These are phyloP conservation scores for Silene coronaria DNA, from an alignment of 179 eudicot genomes.

Conservation along the genomic window DNA sequence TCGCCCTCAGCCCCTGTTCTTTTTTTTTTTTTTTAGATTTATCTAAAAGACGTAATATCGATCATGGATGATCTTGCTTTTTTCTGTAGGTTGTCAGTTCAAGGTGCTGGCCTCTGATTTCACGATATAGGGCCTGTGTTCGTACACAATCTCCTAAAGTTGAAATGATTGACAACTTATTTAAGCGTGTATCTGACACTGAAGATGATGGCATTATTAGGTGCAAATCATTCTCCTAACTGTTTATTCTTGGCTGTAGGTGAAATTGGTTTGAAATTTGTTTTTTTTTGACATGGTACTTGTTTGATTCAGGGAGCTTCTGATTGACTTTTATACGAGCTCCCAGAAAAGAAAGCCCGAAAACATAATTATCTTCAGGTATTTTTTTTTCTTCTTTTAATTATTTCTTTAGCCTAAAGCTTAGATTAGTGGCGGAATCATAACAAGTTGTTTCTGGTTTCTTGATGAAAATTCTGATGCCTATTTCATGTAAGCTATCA, in stretches of 20 bases:
- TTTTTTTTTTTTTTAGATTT: too few relatives aligned
- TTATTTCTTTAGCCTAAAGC: not conserved
- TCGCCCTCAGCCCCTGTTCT: too few relatives aligned
- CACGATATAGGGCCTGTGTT: slow-evolving; percentile 70
- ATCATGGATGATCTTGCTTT: not conserved
- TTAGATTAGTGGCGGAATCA: too few relatives aligned
- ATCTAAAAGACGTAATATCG: not conserved
- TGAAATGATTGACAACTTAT: slow-evolving; percentile 74
- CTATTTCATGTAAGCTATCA: too few relatives aligned
- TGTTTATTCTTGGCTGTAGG: not conserved
- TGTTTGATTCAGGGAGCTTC: slow-evolving; percentile 44
- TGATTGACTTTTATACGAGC: slow-evolving; percentile 63
- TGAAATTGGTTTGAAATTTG: not conserved
- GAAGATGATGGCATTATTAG: slow-evolving; percentile 73
- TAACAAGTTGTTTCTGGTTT: too few relatives aligned
- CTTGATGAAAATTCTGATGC: too few relatives aligned
- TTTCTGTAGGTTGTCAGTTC: slow-evolving; percentile 66
- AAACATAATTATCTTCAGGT: slow-evolving; percentile 76
- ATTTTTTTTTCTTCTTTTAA: not conserved
- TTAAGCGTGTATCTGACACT: slow-evolving; percentile 52
- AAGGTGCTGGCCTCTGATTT: slow-evolving; percentile 72
- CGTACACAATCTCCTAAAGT: slow-evolving; percentile 83
- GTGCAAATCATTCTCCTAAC: slow-evolving; percentile 18
- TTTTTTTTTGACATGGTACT: not conserved
- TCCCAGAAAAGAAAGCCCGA: slow-evolving; percentile 71